Percentiles rank a stretch among this genome's conserved stretches.
phyloP scores from a whole-genome alignment of 257 asterid genomes.

The Penstemon barbatus region DNA sequence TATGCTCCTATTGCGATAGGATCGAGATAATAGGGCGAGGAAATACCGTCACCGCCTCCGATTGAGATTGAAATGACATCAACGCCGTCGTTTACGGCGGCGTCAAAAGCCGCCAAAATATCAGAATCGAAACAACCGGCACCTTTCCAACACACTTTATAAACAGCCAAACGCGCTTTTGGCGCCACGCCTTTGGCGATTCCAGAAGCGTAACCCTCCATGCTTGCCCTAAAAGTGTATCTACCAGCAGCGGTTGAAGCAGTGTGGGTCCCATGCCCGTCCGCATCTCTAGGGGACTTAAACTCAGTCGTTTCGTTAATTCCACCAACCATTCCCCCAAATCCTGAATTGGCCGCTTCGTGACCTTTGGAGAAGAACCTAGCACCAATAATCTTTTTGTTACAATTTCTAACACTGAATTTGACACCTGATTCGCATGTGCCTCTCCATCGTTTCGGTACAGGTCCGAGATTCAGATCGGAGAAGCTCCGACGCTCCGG shows the following conservation, averaged over 20 bases:
- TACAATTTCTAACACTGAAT: constrained; percentile 56
- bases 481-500: constrained; percentile 93
- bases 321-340: constrained; percentile 69
- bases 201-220: constrained; percentile 94
- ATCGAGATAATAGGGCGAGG: constrained; percentile 94
- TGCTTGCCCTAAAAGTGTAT: constrained; percentile 68
- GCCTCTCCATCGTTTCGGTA: constrained; percentile 82
- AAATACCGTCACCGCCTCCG: constrained; percentile 92
- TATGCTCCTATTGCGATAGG: constrained; percentile 95
- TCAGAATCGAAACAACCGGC: constrained; percentile 98
- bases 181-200: constrained; percentile 98
- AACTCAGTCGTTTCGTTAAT: constrained; percentile 83
- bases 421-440: constrained; percentile 58
- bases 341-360: constrained; percentile 59
- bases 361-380: constrained; percentile 84
- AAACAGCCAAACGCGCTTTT: constrained; percentile 81
- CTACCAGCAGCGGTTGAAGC: constrained; percentile 99
- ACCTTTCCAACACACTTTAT: constrained; percentile 91
- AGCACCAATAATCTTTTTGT: constrained; percentile 80
- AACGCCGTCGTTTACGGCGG: constrained; percentile 88
- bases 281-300: constrained; percentile 88
- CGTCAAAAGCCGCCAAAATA: constrained; percentile 90
- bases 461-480: constrained; percentile 85
- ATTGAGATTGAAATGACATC: constrained; percentile 91
- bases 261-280: constrained; percentile 98